Percentiles rank a stretch among this genome's conserved stretches.
Evolutionary conservation across 75 land plant genomes (phyloP).

Genomic region (Pseudotsuga menziesii): DNA sequence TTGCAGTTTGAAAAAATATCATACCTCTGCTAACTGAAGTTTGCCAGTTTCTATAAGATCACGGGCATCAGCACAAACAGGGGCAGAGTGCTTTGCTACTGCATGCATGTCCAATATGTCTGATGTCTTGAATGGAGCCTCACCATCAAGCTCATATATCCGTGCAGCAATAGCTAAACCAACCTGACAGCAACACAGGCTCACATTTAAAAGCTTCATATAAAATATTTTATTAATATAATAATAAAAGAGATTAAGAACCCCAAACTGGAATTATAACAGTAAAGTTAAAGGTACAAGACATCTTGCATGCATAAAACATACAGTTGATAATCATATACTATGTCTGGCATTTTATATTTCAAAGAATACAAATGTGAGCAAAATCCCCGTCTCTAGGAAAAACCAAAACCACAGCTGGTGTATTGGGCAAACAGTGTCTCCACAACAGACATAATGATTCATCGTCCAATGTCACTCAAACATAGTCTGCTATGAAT

Average conservation of each 20-base stretch:
- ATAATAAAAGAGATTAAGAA: not conserved
- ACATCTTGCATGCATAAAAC: too few species aligned
- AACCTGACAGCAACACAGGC: conserved; percentile 33
- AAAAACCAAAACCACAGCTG: too few species aligned
- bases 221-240: not conserved
- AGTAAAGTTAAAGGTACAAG: not conserved
- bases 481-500: not conserved
- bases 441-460: too few species aligned
- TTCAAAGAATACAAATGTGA: too few species aligned
- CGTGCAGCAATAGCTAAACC: conserved; percentile 80
- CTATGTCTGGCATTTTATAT: too few species aligned
- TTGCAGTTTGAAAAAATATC: not conserved
- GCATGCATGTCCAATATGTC: conserved; percentile 89
- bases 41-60: conserved; percentile 90
- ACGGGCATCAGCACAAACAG: conserved; percentile 87
- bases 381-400: too few species aligned
- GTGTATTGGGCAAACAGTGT: too few species aligned
- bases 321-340: too few species aligned
- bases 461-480: too few species aligned
- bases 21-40: conserved; percentile 77
- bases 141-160: conserved; percentile 59
- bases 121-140: conserved; percentile 62
- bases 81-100: conserved; percentile 91
- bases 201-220: not conserved
- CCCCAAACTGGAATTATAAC: not conserved